phyloP scores from a whole-genome alignment of 148 eudicot species.

The Fallopia convolvulus region DNA sequence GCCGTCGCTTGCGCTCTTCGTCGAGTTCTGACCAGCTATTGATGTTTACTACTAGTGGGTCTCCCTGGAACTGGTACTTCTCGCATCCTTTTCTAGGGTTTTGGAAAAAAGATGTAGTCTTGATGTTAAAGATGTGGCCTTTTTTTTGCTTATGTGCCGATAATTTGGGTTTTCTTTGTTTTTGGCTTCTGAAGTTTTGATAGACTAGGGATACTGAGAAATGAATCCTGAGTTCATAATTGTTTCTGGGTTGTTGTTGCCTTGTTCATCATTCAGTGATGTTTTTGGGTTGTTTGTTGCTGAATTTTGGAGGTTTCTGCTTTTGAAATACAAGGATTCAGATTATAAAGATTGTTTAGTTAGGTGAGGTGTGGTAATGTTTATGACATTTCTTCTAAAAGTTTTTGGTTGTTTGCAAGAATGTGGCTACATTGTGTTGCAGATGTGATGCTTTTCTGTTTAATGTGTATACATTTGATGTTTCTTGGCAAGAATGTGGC shows the following conservation, averaged over 20 bases:
- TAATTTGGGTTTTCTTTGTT: background rate
- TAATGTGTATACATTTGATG: background rate
- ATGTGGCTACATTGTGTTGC: background rate
- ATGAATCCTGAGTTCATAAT: background rate
- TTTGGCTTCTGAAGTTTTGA: background rate
- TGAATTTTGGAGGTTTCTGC: background rate
- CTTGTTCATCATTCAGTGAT: background rate
- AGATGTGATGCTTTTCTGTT: background rate
- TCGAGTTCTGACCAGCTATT: background rate
- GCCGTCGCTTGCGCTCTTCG: background rate
- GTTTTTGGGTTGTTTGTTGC: background rate
- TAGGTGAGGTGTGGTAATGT: background rate
- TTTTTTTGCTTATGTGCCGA: background rate
- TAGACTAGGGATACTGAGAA: background rate
- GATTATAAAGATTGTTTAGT: background rate
- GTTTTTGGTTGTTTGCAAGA: background rate
- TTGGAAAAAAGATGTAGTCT: background rate
- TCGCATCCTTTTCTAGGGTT: background rate
- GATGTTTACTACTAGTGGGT: constrained; percentile 6
- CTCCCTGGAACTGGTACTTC: background rate
- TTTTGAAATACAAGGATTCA: background rate
- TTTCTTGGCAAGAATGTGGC: background rate
- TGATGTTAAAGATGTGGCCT: background rate
- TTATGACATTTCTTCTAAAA: background rate
- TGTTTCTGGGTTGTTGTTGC: background rate